Evolutionary conservation across 2,329 filamentous ascomycete genomes (phyloP), one percentile per base, ranked within the genome.

Genomic region (Bipolaris oryzae): DNA sequence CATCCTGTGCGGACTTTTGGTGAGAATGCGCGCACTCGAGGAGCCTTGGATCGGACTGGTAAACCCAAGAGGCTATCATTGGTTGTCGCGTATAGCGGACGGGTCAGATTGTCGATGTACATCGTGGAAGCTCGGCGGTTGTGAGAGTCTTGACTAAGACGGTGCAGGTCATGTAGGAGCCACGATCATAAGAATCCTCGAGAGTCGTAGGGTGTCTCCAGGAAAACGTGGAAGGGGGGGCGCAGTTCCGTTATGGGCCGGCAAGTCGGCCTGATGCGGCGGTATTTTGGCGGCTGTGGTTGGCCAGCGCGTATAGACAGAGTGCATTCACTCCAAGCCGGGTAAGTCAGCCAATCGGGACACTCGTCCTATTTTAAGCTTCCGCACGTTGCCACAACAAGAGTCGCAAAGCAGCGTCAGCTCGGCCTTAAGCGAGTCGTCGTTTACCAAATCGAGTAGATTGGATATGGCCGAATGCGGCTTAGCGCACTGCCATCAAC

Each of bases 1-100:
- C 55, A 58, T 34, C 55, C 55, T n/a, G 55, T 58, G 38, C 55
- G 55, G 18, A 50, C 50, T 34, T 58, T 58, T 33, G 38, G 50
- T 9, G 50, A 53, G 25, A 53, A 53, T 21, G 50, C 35, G 31
- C 50, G 50, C 25, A 53, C 50, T 53, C 50, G 50, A 53, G 42
- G 18, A 16, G 31, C 23, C n/a, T 53, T 53, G 21, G 42, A 20
- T 23, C 20, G 43, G 25, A 38, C 42, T 9, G 43, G 42, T 23
- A 48, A 5, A 15, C 16, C 47, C 37, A 50, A 21, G 18, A 34
- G n/a, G 25, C n/a, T 7, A n/a, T 53, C 20, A 47, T 53, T 53
- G 50, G 50, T n/a, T 11, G 42, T n/a, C 4, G 50, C 42, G 50
- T 47, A 53, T 38, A 38, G 16, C 43, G 50, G 42, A 28, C 47